These are phyloP conservation scores for Ogataea trehalophila DNA, from an alignment of 805 yeast genomes.

Conservation along the genomic window DNA sequence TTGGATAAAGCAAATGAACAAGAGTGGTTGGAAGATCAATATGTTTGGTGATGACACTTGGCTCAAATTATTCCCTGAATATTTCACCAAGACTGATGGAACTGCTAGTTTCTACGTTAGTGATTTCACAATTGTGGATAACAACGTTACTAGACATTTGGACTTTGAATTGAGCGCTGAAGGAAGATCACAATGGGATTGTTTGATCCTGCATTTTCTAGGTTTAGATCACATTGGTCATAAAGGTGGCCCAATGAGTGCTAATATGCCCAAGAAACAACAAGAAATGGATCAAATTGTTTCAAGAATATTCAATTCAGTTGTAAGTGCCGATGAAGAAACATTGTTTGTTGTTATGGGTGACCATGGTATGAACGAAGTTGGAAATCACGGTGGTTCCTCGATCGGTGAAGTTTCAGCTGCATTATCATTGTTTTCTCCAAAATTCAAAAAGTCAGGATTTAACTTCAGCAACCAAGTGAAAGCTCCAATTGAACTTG, in stretches of 20 bases:
- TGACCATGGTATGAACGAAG: conserved; percentile 95
- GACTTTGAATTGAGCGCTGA: conserved; percentile 46
- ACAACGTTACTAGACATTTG: conserved; percentile 86
- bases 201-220: conserved; percentile 78
- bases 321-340: conserved; percentile 27
- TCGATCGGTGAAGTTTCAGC: conserved; percentile 90
- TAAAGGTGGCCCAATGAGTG: conserved; percentile 85
- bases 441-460: conserved; percentile 39
- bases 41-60: conserved; percentile 98
- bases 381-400: conserved; percentile 96
- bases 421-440: conserved; percentile 66
- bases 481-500: conserved; percentile 35
- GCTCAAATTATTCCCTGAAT: conserved; percentile 79
- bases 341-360: conserved; percentile 78
- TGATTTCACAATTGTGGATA: conserved; percentile 87
- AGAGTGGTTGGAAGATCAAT: conserved; percentile 45
- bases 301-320: conserved; percentile 39
- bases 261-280: conserved; percentile 79
- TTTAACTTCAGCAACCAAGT: conserved; percentile 15
- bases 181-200: conserved; percentile 62
- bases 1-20: conserved; percentile 70
- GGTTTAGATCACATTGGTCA: conserved; percentile 98
- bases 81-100: conserved; percentile 69
- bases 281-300: conserved; percentile 78
- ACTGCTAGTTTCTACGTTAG: conserved; percentile 92